Base-by-base conservation (phyloP, 2,329 filamentous ascomycete species). In the Botryotinia narcissicola region DNA sequence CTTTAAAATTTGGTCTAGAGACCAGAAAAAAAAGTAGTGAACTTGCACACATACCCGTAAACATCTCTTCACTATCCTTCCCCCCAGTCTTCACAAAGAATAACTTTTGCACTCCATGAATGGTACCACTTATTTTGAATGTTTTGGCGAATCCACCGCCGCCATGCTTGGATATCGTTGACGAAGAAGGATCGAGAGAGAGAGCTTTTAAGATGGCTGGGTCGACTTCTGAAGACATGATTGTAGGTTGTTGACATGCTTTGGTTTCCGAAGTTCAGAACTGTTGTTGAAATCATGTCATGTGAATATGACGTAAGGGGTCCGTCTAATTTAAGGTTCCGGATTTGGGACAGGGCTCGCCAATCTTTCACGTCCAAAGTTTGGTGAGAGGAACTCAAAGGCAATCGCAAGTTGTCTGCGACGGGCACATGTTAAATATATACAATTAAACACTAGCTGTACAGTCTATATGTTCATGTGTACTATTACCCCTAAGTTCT, bases 81-180 rank as follows among this genome's bases (percentile, higher is more conserved):
- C 81, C 82, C 0, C 90, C 91, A 0, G 87, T 93, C 82, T 95
- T 95, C 82, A 95, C 87, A 80, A 95, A 95, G 78, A 87, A 94
- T n/a, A 75, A 40, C 64, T 77, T 79, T 70, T 78, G 76, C 46
- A 74, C 70, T n/a, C 75, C 77, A 59, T 77, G 68, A 8, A 71
- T 79, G 71, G 81, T 83, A 8, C 83, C 83, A 7, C 82, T 84
- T 62, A 89, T 84, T 80, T 90, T 92, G 73, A 87, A 91, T 0
- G 91, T 93, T 0, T 89, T 90, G 1, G 91, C 86, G 76, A 92
- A 92, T 60, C 90, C 90, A 1, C 91, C 92, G 66, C 90, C 88
- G 73, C 91, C 91, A 75, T 91, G 87, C 5, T 87, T 84, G 1
- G 86, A 83, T 20, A 93, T 86, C 61, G 83, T 87, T 44, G 90